Evolutionary conservation across 2,329 filamentous ascomycete genomes (phyloP).

Genomic region (Triangularia setosa): DNA sequence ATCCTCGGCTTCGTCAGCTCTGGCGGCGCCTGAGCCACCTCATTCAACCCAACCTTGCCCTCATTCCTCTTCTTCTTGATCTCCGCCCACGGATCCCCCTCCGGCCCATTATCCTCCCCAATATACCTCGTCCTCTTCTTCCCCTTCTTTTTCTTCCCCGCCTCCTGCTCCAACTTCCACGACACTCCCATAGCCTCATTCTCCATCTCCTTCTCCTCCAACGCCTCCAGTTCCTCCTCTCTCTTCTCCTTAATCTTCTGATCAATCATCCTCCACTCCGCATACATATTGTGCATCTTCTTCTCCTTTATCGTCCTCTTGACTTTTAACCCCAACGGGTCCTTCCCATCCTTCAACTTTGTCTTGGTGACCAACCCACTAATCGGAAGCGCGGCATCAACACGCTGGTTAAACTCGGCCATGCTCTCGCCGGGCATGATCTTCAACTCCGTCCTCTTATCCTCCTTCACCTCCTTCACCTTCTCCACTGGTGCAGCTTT

Average conservation of each 20-base stretch:
- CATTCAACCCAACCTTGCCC: constrained; percentile 47
- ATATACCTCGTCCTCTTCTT: constrained; percentile 33
- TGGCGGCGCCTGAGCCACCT: constrained; percentile 72
- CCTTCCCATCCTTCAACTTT: constrained; percentile 56
- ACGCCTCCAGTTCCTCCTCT: constrained; percentile 62
- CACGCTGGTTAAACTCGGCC: constrained; percentile 77
- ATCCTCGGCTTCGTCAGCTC: constrained; percentile 61
- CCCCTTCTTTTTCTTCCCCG: constrained; percentile 41
- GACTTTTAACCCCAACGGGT: constrained; percentile 62
- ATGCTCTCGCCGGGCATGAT: constrained; percentile 83
- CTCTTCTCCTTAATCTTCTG: constrained; percentile 58
- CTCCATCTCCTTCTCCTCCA: constrained; percentile 58
- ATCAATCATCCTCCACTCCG: constrained; percentile 70
- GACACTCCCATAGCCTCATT: constrained; percentile 49
- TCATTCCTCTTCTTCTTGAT: constrained; percentile 64
- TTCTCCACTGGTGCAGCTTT: constrained; percentile 20
- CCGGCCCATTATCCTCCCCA: constrained; percentile 45
- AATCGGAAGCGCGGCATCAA: constrained; percentile 80
- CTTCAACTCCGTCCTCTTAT: constrained; percentile 18
- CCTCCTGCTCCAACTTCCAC: constrained; percentile 44
- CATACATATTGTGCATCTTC: constrained; percentile 75
- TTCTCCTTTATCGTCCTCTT: constrained; percentile 78
- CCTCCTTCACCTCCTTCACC: constrained; percentile 12
- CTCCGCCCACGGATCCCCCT: constrained; percentile 70
- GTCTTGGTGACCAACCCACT: constrained; percentile 63